phyloP scores from a whole-genome alignment of 345 rosid genomes.

The Rhodamnia rubescens region DNA sequence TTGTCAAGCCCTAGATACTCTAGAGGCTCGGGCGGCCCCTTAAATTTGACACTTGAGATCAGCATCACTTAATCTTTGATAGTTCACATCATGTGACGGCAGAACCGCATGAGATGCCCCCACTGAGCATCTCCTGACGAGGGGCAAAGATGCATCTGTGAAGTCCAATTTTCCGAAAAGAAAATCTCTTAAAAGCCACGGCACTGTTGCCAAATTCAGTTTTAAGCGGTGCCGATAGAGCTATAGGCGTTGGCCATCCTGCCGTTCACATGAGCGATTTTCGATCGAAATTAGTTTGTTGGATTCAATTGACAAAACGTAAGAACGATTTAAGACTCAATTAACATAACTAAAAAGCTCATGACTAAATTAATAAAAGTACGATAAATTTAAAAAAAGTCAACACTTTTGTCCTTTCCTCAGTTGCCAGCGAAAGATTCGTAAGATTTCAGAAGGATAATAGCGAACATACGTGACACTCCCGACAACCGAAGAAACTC shows the following conservation, averaged over 20 bases:
- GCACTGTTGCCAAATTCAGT: too few species aligned
- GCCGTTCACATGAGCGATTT: too few species aligned
- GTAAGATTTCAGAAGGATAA: neutral
- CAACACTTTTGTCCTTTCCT: neutral
- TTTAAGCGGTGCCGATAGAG: too few species aligned
- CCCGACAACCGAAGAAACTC: neutral
- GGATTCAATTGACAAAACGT: too few species aligned
- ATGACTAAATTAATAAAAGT: too few species aligned
- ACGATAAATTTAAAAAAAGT: too few species aligned
- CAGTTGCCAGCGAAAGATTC: neutral
- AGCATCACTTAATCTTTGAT: neutral
- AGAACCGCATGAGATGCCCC: neutral
- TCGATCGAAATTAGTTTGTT: too few species aligned
- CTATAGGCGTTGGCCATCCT: too few species aligned
- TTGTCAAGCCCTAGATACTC: neutral
- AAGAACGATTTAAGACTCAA: too few species aligned
- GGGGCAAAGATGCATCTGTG: neutral
- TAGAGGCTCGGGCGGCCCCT: neutral
- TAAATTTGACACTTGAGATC: neutral
- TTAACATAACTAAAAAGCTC: too few species aligned
- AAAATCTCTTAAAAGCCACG: too few species aligned
- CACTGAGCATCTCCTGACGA: neutral
- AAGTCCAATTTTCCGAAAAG: neutral
- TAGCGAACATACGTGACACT: neutral
- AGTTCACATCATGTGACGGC: neutral